A percentile compares a stretch with the other conserved stretches of the same genome.
phyloP scores from a whole-genome alignment of 2,329 filamentous ascomycete species.

The Lachnum nothofagi region DNA sequence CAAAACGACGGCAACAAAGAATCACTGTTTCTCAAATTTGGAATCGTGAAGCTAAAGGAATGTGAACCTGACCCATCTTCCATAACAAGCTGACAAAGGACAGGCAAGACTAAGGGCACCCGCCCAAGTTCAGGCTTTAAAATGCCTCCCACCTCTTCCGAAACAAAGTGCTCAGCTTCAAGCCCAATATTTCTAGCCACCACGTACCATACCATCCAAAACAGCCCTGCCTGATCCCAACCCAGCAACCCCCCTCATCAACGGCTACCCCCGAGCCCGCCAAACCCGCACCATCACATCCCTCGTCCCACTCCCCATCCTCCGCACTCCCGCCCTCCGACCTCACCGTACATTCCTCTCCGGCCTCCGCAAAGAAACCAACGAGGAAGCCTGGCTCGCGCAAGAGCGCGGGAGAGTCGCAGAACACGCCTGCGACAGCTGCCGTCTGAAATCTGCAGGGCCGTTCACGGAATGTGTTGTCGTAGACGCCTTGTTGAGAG shows the following conservation, averaged over 20 bases:
- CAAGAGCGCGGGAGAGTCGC: neutral
- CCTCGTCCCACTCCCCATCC: neutral
- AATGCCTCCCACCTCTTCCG: no score
- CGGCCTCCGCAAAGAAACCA: neutral
- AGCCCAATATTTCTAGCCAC: no score
- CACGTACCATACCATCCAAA: neutral
- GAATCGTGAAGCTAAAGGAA: no score
- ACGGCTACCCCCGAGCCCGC: neutral
- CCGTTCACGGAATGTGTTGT: neutral
- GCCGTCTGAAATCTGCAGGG: neutral
- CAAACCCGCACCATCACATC: neutral
- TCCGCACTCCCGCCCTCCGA: neutral
- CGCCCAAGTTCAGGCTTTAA: no score
- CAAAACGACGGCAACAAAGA: no score
- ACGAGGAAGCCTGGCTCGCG: neutral
- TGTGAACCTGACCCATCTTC: no score
- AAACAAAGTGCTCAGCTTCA: no score
- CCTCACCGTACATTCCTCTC: neutral
- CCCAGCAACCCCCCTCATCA: neutral
- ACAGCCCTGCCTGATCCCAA: neutral
- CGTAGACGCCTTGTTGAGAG: neutral
- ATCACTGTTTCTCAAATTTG: no score
- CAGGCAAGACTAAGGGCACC: no score
- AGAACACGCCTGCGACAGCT: neutral
- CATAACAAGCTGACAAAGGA: no score